Percentiles rank a stretch among this genome's conserved stretches.
phyloP scores from a whole-genome alignment of 345 rosid genomes.

The Salix viminalis region DNA sequence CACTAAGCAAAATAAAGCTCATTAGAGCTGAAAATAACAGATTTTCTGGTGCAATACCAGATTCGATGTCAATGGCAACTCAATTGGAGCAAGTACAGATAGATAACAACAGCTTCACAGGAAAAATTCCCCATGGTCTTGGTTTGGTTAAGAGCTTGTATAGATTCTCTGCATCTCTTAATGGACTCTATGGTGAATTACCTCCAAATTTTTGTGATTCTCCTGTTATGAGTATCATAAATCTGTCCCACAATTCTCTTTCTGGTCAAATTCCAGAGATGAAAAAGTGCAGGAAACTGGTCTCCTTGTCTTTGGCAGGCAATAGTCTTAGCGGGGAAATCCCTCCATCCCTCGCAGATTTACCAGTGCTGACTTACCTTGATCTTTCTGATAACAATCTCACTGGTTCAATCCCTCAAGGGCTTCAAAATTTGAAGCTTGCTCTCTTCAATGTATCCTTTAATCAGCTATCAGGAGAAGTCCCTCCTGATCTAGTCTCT shows the following conservation, averaged over 20 bases:
- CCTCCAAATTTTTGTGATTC: constrained; percentile 85
- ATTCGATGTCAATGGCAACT: constrained; percentile 60
- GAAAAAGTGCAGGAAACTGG: constrained; percentile 75
- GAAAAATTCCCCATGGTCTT: constrained; percentile 67
- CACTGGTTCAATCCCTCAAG: constrained; percentile 71
- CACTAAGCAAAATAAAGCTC: constrained; percentile 62
- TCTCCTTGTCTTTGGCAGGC: constrained; percentile 72
- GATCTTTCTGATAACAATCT: constrained; percentile 82
- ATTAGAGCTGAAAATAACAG: constrained; percentile 73
- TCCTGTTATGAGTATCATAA: constrained; percentile 81
- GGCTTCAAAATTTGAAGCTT: constrained; percentile 74
- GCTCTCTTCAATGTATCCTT: constrained; percentile 88
- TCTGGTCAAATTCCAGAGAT: constrained; percentile 75
- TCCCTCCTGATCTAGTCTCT: constrained; percentile 60
- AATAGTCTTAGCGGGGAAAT: constrained; percentile 62
- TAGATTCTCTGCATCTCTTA: constrained; percentile 79
- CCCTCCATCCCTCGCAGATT: constrained; percentile 64
- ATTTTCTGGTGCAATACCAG: constrained; percentile 62
- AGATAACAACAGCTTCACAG: constrained; percentile 68
- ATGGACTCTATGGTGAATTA: constrained; percentile 56
- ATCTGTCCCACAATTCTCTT: constrained; percentile 68
- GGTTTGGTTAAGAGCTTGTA: constrained; percentile 76
- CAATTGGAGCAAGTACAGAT: constrained; percentile 87
- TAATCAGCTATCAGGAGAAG: constrained; percentile 62
- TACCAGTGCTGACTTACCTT: constrained; percentile 86